phyloP scores from a whole-genome alignment of 2,329 filamentous ascomycete genomes.

The Dothiorella sarmentorum region DNA sequence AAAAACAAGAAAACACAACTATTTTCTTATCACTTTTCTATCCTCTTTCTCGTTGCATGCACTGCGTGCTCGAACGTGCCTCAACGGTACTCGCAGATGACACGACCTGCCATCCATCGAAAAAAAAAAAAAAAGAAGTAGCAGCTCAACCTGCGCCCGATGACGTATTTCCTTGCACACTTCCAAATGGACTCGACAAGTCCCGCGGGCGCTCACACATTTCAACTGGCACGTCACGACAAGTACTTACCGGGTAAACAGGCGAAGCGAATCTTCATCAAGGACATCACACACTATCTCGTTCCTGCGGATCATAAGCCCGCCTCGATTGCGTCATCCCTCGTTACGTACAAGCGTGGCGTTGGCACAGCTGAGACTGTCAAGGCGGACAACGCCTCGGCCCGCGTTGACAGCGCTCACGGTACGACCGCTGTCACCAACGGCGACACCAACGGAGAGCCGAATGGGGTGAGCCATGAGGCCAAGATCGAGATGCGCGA shows the following conservation, averaged over 20 bases:
- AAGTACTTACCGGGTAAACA: slow-evolving; percentile 44
- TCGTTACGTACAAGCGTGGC: slow-evolving; percentile 57
- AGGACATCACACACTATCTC: slow-evolving; percentile 94
- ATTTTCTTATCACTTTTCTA: neutral
- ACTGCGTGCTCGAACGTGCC: neutral
- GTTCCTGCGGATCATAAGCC: slow-evolving; percentile 69
- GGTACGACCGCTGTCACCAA: slow-evolving; percentile 26
- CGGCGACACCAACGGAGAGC: slow-evolving; percentile 24
- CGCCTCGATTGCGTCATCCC: slow-evolving; percentile 73
- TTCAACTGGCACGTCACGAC: neutral
- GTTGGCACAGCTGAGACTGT: slow-evolving; percentile 55
- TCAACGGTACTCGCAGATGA: neutral
- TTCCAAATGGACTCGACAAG: slow-evolving; percentile 1
- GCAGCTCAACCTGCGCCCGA: slow-evolving; percentile 13
- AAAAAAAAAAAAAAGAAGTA: no score
- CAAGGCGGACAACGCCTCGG: slow-evolving; percentile 22
- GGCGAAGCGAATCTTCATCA: slow-evolving; percentile 94
- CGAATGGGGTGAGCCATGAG: slow-evolving; percentile 32
- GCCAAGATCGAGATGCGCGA: slow-evolving; percentile 19
- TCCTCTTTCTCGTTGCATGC: neutral
- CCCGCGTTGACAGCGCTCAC: slow-evolving; percentile 28
- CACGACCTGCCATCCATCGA: neutral
- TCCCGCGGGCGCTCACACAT: neutral
- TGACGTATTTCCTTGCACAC: neutral
- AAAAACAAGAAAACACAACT: neutral